Evolutionary conservation across 306 rosid species (phyloP), one percentile per base, ranked within the genome.

Genomic region (Cucumis cinereus): DNA sequence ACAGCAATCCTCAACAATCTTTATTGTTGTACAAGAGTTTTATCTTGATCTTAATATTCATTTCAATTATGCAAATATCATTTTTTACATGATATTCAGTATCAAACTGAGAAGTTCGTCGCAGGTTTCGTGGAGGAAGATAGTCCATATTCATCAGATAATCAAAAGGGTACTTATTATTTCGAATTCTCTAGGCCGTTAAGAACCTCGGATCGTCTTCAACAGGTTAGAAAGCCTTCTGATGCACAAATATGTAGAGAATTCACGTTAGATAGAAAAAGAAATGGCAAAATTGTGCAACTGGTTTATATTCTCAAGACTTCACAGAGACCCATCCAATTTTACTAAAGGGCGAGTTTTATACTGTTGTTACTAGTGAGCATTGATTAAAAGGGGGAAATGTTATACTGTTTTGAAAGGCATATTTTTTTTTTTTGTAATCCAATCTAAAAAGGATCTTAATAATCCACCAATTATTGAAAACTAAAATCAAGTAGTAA

Each of bases 181-280:
- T 94, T 90, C 71, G 98, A 94, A 85, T 91, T 94, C 79, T 91
- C 97, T 11, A 90, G 97, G 84, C 96, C 98, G 71, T 81, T 94
- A 88, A 91, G 97, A 88, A 94, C 98, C 76, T 83, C 86, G 84
- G 98, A 94, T 81, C 96, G 84, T 71, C 95, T 91, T 82, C 98
- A 94, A 83, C 98, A 94, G 98, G 98, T 91, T 79, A 79, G 84
- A 79, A 80, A 75, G 43, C 55, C 73, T 69, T 59, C 70, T 60
- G 60, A 78, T 76, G 80, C 45, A 41, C 58, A 82, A 36, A 43
- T 76, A 73, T 74, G 49, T 80, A 73, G 73, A 64, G 73, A 7
- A 70, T 71, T 63, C 69, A 75, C 54, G 26, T 60, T 73, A 50
- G 38, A 61, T 66, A 62, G 73, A 75, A 22, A 76, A 43, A 43